Evolutionary conservation across 768 basidiomycete genomes (phyloP).

Genomic region (Lentinula raphanica): DNA sequence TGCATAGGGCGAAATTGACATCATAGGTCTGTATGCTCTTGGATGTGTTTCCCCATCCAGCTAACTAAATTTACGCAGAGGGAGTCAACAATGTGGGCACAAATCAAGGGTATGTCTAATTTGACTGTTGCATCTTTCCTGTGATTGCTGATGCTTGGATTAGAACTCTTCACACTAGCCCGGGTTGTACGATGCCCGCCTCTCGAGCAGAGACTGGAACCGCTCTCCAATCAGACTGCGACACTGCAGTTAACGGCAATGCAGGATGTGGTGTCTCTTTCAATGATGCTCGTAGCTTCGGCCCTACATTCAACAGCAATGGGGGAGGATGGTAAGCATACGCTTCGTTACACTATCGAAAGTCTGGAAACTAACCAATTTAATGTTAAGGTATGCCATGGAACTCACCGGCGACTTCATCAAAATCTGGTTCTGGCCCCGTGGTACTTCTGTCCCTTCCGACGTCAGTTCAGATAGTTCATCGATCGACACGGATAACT

Average conservation of each 20-base stretch:
- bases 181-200: conserved; percentile 2
- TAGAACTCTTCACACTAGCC: conserved; percentile 39
- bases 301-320: conserved; percentile 21
- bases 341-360: background rate
- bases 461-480: conserved; percentile 18
- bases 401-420: conserved; percentile 28
- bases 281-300: conserved; percentile 3
- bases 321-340: conserved; percentile 33
- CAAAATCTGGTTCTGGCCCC: conserved; percentile 41
- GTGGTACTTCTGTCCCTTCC: conserved; percentile 20
- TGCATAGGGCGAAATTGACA: conserved; percentile 40
- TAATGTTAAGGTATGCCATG: conserved; percentile 34
- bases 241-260: conserved; percentile 35
- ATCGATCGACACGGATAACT: conserved; percentile 19
- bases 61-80: conserved; percentile 23
- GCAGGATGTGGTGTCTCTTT: conserved; percentile 24
- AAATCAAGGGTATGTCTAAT: conserved; percentile 32
- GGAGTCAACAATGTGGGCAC: conserved; percentile 39
- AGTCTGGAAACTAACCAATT: conserved; percentile 7
- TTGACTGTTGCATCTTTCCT: background rate
- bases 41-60: background rate
- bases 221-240: conserved; percentile 27
- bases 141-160: background rate
- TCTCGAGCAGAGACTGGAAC: conserved; percentile 1
- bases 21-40: conserved; percentile 20